Base-by-base conservation (phyloP, 441 rosid species). In the Gossypium laxum region DNA sequence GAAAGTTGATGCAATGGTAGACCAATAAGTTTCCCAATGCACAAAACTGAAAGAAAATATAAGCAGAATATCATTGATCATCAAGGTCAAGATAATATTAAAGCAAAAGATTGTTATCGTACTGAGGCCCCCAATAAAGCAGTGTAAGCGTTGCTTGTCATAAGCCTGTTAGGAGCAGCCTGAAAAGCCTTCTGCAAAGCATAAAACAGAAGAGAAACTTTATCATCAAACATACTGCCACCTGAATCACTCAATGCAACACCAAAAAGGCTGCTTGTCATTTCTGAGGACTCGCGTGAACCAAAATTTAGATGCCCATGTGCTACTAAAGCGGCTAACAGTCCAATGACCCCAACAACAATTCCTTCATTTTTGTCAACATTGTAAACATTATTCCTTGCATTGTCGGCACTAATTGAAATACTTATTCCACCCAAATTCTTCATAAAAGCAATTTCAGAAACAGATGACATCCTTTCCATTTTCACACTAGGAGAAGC, bases 41-140 rank as follows among this genome's bases (percentile, higher is more conserved):
- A 52, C 15, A 57, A 50, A 57, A 51, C 21, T 11, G 18, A 18
- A 10, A 14, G 52, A 56, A 61, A 55, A 58, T 54, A 64, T 75
- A 54, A 48, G 48, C 38, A 51, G 21, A 70, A 56, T 2, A 61
- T 70, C 50, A 66, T 43, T 76, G 50, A 38, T 52, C 32, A 28
- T 45, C 43, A 70, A 51, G 48, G 55, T 59, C 48, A 73, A 56
- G 65, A 43, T 43, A 48, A 14, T 50, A 67, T 2, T 38, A 22
- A 41, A 47, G 45, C 3, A 70, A 41, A 70, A 26, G 30, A 43
- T 15, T 26, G 24, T 14, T 24, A 65, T 12, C 87, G 59, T 89
- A 89, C 99, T 92, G 98, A 88, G 77, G 96, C 99, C 72, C 93
- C 93, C 73, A 95, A 83, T 79, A 95, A 83, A 76, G 99, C 89